These are phyloP conservation scores for Triticum dicoccoides DNA, from an alignment of 176 grass and related monocot species.

Conservation along the genomic window DNA sequence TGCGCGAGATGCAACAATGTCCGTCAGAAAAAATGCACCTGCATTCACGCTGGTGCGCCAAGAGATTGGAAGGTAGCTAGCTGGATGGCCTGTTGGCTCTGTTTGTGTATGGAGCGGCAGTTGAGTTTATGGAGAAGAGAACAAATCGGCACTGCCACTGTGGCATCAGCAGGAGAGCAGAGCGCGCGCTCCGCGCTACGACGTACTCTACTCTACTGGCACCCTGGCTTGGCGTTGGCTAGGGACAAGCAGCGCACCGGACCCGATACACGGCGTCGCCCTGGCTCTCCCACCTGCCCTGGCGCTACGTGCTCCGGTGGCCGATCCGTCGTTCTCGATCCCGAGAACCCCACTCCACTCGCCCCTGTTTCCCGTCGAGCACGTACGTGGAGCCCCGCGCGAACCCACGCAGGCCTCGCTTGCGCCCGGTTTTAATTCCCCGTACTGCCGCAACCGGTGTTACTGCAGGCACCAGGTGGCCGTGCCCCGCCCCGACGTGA, in stretches of 20 bases:
- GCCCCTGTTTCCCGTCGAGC: background rate
- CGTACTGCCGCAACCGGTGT: background rate
- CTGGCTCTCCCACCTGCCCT: conserved; percentile 1
- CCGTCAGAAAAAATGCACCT: background rate
- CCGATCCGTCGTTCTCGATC: too few relatives aligned
- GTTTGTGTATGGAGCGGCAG: background rate
- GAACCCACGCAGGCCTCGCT: too few relatives aligned
- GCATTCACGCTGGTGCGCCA: background rate
- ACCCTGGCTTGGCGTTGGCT: background rate
- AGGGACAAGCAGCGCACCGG: background rate
- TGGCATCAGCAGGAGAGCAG: background rate
- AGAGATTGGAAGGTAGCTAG: background rate
- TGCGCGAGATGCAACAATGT: background rate
- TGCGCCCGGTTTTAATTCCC: too few relatives aligned
- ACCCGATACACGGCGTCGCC: background rate
- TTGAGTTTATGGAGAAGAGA: background rate
- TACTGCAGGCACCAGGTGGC: background rate
- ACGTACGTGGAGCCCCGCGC: too few relatives aligned
- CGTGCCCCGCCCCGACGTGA: background rate
- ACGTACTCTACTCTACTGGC: background rate
- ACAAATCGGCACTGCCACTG: background rate
- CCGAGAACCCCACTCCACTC: too few relatives aligned
- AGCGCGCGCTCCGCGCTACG: background rate
- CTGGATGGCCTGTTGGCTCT: background rate
- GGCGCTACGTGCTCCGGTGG: background rate